Percentiles rank a stretch among this genome's conserved stretches.
Conservation (phyloP, 352 stramenopile genomes). For the Phytopythium litorale region DNA sequence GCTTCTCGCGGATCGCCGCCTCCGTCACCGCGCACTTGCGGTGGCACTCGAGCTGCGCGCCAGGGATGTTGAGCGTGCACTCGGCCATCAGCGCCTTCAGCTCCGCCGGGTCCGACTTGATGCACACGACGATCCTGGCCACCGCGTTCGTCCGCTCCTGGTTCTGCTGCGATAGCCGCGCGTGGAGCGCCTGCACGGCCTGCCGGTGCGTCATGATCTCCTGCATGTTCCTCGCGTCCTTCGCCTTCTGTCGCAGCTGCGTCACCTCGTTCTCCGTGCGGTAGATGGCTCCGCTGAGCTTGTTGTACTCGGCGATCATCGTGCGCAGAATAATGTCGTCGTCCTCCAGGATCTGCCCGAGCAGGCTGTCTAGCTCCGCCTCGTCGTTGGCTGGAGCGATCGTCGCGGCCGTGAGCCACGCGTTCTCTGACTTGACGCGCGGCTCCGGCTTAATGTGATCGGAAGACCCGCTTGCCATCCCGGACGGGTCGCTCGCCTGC, state of each 20-base stretch:
- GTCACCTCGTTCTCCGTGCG: constrained; percentile 35
- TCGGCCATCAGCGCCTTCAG: constrained; percentile 34
- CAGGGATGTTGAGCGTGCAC: constrained; percentile 34
- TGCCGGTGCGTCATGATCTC: constrained; percentile 19
- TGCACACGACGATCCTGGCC: constrained; percentile 37
- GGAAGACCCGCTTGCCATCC: neutral
- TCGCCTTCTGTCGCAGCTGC: constrained; percentile 12
- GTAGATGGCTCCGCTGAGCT: constrained; percentile 37
- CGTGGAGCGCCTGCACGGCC: constrained; percentile 15
- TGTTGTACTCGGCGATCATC: constrained; percentile 63
- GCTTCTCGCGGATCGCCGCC: constrained; percentile 31
- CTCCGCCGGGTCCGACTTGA: constrained; percentile 36
- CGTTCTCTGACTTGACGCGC: constrained; percentile 21
- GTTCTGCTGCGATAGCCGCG: constrained; percentile 20
- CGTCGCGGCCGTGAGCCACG: constrained; percentile 22
- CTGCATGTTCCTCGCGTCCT: constrained; percentile 18
- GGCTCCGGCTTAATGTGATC: constrained; percentile 22
- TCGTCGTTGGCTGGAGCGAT: constrained; percentile 11
- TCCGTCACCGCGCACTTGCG: constrained; percentile 41
- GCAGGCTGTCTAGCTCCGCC: constrained; percentile 27
- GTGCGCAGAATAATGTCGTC: constrained; percentile 45
- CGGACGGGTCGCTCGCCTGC: constrained; percentile 10
- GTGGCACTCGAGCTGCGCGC: constrained; percentile 45
- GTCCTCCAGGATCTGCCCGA: constrained; percentile 32
- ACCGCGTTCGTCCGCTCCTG: constrained; percentile 50